Evolutionary conservation across 2,329 filamentous ascomycete genomes (phyloP), one percentile per base, ranked within the genome.

Genomic region (Zalaria obscura): DNA sequence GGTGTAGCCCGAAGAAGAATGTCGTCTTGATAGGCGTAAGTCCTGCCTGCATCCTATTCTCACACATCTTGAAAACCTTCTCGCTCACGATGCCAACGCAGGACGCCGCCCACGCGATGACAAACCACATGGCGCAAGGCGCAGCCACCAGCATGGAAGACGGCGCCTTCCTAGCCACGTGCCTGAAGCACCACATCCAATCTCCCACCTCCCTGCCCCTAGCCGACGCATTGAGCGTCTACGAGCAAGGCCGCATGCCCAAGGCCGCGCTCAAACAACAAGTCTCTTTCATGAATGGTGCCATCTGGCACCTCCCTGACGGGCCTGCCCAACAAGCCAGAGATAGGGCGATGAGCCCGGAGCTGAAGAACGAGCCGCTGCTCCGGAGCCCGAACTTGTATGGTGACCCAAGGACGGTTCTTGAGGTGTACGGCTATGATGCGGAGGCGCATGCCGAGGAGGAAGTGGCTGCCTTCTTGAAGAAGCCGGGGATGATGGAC

Each of bases 81-180:
- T 67, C 63, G 0, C 76, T 72, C 28, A 64, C 77, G 33, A 56
- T 64, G 40, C 60, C 63, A 55, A 63, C 60, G 1, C 77, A 76
- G 4, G 77, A 80, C 48, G 65, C 73, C 1, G 80, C 75, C 45
- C 77, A 80, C 52, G 72, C 75, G 0, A 78, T 78, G 75, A 59
- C 79, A 2, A 75, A 74, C 3, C 73, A 75, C 47, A 63, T 76
- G 27, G 78, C 74, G 0, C 80, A 77, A 55, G 78, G 80, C 0
- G 79, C 79, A 9, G 81, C 81, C 52, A 77, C 72, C 0, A 72
- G 74, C 0, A 64, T 84, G 1, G 79, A 84, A 52, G 80, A 84
- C 40, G 79, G 78, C 0, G 76, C 78, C 0, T 76, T 80, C 0
- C 58, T 83, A 0, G 79, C 78, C 0, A 32, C 29, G 7, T 32